Base-by-base conservation (phyloP, 345 rosid genomes). In the Trapa bicornis region DNA sequence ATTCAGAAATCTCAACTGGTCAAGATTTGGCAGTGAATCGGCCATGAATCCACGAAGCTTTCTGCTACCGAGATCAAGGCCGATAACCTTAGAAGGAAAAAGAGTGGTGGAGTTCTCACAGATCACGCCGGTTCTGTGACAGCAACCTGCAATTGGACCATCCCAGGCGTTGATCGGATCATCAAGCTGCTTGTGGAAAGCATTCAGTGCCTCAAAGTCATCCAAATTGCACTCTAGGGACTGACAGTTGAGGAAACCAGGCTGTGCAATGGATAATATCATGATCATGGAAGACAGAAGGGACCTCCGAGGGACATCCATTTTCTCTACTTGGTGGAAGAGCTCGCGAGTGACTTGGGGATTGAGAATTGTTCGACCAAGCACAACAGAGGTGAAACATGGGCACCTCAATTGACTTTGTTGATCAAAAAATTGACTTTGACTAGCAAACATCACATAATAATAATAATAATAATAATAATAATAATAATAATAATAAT, bases 1-100 rank as follows among this genome's bases (percentile, higher is more conserved):
- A 65, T 91, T 84, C 37, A 88, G 88, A 58, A 74, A 69, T 56
- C 61, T 71, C 14, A 91, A 83, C 47, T 81, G 75, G 69, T 79
- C 79, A 60, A 88, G 70, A 48, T 65, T 69, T 56, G 83, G 78
- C 0, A 88, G 39, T 22, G 92, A 81, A 11, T 81, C 86, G 17
- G 81, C 74, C 33, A 91, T 41, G 2, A 37, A 72, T 3, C 97
- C 97, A 0, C 63, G 57, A 41, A 91, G 75, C 68, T 77, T 83
- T 43, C 3, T 76, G 38, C 33, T 72, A 2, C 3, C 66, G 39
- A 88, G 89, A 72, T 75, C 79, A 14, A 91, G 33, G 66, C 50
- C 71, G 16, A 41, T 8, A 1, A 78, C 72, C 43, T 89, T 83
- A 6, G 72, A 54, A n/a, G 78, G 76, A 29, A 69, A 22, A 22